phyloP scores from a whole-genome alignment of 257 asterid genomes.

The Solanum gandarillasii region DNA sequence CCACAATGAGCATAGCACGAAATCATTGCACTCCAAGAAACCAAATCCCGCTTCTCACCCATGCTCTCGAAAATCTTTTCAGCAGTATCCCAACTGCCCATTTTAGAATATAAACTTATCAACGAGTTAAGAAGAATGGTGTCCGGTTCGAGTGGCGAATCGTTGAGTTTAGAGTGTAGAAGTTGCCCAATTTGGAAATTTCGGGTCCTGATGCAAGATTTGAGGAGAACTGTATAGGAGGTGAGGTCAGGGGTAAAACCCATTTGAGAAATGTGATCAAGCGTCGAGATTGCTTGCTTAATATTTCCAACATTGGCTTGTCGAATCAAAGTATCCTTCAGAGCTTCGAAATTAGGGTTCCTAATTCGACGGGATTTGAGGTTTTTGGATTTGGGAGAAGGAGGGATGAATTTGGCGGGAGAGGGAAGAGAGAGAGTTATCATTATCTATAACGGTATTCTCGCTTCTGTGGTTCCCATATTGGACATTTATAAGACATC shows the following conservation, averaged over 20 bases:
- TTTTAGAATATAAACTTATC: constrained; percentile 66
- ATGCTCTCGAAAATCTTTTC: constrained; percentile 39
- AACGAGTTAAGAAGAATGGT: constrained; percentile 64
- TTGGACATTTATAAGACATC: not conserved
- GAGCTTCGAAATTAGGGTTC: constrained; percentile 32
- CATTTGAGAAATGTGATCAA: constrained; percentile 51
- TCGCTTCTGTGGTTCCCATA: not conserved
- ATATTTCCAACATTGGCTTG: constrained; percentile 52
- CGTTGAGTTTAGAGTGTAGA: constrained; percentile 42
- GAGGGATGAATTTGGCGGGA: constrained; percentile 21
- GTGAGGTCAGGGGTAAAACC: constrained; percentile 57
- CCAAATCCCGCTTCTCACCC: constrained; percentile 57
- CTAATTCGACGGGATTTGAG: constrained; percentile 12
- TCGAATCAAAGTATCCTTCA: constrained; percentile 44
- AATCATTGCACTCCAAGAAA: constrained; percentile 91
- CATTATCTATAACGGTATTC: constrained; percentile 17
- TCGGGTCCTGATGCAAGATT: constrained; percentile 76
- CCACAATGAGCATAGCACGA: constrained; percentile 58
- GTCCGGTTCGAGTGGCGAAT: constrained; percentile 44
- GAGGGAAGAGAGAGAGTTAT: constrained; percentile 36
- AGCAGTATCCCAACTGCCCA: constrained; percentile 60
- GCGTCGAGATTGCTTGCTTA: constrained; percentile 61
- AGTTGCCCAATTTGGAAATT: constrained; percentile 42
- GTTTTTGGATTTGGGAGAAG: constrained; percentile 14
- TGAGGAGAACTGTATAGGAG: constrained; percentile 73